Percentiles rank a stretch among this genome's conserved stretches.
phyloP scores from a whole-genome alignment of 495 filamentous ascomycete genomes.

The Penicillium taxi region DNA sequence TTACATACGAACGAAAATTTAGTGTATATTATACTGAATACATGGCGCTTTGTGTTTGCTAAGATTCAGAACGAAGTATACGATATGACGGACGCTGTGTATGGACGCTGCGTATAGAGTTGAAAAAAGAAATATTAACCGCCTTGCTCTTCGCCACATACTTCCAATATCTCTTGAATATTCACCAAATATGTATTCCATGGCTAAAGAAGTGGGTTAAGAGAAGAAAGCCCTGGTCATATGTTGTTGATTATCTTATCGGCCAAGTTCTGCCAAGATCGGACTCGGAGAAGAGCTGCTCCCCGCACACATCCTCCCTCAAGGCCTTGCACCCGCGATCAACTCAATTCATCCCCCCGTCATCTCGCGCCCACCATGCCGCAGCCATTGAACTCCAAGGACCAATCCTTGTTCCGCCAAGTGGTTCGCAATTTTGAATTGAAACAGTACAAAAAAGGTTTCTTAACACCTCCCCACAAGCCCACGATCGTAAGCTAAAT shows the following conservation, averaged over 20 bases:
- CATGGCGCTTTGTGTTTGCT: no score
- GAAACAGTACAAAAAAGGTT: constrained; percentile 96
- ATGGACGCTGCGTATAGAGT: no score
- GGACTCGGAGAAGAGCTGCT: constrained; percentile 27
- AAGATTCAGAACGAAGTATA: no score
- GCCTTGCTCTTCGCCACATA: no score
- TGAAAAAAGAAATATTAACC: no score
- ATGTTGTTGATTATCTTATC: no score
- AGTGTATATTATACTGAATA: constrained; percentile 10
- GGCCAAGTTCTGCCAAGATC: constrained; percentile 22
- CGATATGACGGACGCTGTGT: no score
- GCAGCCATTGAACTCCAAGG: constrained; percentile 81
- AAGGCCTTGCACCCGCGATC: no score
- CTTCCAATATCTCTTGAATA: no score
- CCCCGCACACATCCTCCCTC: constrained; percentile 38
- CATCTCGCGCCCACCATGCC: constrained; percentile 51
- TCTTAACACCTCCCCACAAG: not conserved
- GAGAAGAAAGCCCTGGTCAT: no score
- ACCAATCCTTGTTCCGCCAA: constrained; percentile 84
- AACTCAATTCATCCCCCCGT: constrained; percentile 23
- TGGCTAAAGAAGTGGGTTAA: no score
- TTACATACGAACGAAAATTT: not conserved
- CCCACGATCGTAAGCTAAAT: constrained; percentile 11
- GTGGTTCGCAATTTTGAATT: constrained; percentile 92
- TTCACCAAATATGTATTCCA: no score